Percentiles rank a stretch among this genome's conserved stretches.
These are phyloP conservation scores for Linderniella brevidens DNA, from an alignment of 257 asterid species.

Conservation along the genomic window DNA sequence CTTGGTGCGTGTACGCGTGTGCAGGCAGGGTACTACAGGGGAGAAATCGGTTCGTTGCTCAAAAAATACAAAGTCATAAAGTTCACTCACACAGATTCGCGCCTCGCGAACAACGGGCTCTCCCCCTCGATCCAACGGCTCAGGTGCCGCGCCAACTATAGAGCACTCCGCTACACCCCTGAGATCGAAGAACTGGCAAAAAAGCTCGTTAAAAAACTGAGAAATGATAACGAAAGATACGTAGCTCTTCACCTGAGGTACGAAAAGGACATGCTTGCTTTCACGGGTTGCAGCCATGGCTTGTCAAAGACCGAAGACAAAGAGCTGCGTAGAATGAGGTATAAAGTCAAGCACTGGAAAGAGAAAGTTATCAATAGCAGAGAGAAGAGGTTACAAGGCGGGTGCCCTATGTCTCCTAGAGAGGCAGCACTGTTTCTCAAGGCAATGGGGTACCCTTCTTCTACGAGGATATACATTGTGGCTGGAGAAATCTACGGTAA, in stretches of 20 bases:
- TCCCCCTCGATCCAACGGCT: slow-evolving; percentile 40
- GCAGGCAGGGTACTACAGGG: slow-evolving; percentile 40
- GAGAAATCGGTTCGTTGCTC: slow-evolving; percentile 21
- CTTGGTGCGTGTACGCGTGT: neutral
- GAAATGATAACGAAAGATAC: slow-evolving; percentile 20
- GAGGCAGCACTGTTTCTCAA: slow-evolving; percentile 56
- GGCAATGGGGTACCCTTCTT: slow-evolving; percentile 51
- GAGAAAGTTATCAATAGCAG: slow-evolving; percentile 37
- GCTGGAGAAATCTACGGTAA: slow-evolving; percentile 50
- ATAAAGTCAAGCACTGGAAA: slow-evolving; percentile 43
- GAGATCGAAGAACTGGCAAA: slow-evolving; percentile 41
- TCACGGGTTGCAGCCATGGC: slow-evolving; percentile 61
- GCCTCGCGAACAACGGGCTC: slow-evolving; percentile 51
- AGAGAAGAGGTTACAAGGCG: slow-evolving; percentile 27
- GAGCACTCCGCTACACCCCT: slow-evolving; percentile 34
- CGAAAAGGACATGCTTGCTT: slow-evolving; percentile 69
- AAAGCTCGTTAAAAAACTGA: slow-evolving; percentile 24
- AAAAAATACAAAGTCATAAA: slow-evolving; percentile 28
- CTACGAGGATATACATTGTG: slow-evolving; percentile 36
- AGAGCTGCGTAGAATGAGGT: slow-evolving; percentile 41
- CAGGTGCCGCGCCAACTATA: slow-evolving; percentile 49
- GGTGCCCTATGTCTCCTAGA: slow-evolving; percentile 61
- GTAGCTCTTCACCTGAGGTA: slow-evolving; percentile 66
- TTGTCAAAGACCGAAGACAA: slow-evolving; percentile 25
- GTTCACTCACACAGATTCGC: slow-evolving; percentile 50